Evolutionary conservation across 2,329 filamentous ascomycete species (phyloP).

Genomic region (Mycosphaerella sp.): DNA sequence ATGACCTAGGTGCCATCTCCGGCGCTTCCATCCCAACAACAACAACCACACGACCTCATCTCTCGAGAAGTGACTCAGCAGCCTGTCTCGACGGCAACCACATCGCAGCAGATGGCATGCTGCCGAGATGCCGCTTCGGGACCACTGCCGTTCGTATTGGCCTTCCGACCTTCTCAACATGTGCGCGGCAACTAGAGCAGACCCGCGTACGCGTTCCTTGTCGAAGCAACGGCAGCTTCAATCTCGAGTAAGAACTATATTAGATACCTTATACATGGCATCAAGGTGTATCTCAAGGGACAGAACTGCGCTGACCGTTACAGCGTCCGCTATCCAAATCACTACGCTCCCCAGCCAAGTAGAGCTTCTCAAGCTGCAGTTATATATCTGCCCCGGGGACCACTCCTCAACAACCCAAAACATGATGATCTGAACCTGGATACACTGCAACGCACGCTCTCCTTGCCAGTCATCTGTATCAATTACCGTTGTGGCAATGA

Average conservation of each 20-base stretch:
- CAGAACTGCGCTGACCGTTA: constrained; percentile 12
- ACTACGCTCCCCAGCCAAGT: constrained; percentile 26
- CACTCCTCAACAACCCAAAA: constrained; percentile 29
- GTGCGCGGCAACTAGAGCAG: not conserved
- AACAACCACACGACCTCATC: no score
- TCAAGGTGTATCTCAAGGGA: constrained; percentile 10
- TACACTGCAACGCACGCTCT: constrained; percentile 34
- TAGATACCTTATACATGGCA: not conserved
- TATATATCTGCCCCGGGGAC: constrained; percentile 42
- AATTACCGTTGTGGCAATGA: constrained; percentile 39
- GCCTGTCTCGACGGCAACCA: not conserved
- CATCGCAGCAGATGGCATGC: not conserved
- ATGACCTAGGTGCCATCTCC: no score
- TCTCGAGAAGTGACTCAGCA: no score
- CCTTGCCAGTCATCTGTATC: constrained; percentile 40
- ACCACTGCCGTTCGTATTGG: not conserved
- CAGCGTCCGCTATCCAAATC: constrained; percentile 4
- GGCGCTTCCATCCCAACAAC: no score
- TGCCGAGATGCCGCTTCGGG: not conserved
- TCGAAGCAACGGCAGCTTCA: constrained; percentile 40
- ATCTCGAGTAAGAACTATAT: constrained; percentile 34
- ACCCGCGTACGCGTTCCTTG: constrained; percentile 26
- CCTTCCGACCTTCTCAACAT: not conserved
- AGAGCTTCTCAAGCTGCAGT: constrained; percentile 14
- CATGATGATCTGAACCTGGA: constrained; percentile 30